Evolutionary conservation across 148 eudicot species (phyloP), one percentile per base, ranked within the genome.

Genomic region (Amaranthus hypochondriacus): DNA sequence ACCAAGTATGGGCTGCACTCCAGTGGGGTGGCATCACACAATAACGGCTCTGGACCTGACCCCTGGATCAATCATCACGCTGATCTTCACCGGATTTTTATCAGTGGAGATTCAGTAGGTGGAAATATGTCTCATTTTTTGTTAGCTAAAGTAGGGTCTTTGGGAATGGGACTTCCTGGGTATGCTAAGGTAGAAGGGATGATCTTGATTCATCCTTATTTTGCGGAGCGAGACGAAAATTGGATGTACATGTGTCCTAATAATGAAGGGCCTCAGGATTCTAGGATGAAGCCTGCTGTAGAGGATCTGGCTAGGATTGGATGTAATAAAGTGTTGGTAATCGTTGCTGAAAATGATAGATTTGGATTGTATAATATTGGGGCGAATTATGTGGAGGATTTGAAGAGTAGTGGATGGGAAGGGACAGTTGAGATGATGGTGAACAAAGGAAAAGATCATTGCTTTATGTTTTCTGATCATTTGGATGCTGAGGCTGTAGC

Each of bases 31-130:
- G 77, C 67, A 3, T 21, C 74, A 18, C 84, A 81, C 48, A 56
- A 46, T 52, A 15, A 14, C 13, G 77, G 75, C 3, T 7, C 18
- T 5, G 84, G 81, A 11, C 44, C 59, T 4, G 85, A 85, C 0
- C 48, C 69, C 0, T 87, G 86, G 90, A 43, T 87, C 9, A 74
- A 50, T 7, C 49, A 81, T 5, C 15, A 69, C 56, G 85, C 55
- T 4, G 86, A 87, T 59, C 70, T 87, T 11, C 13, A 47, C 4
- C 78, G 73, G 1, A 70, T 87, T 12, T 87, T 83, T 62, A 12
- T 87, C 5, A 81, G 73, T 10, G 89, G 89, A 18, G 84, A 86
- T 18, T 84, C 87, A 28, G 89, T 85, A 3, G 89, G 89, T 7
- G 89, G 75, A 0, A 86, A 83, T 66, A 81, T 86, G 6, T 42